phyloP scores from a whole-genome alignment of 2,329 filamentous ascomycete species.

The Fonsecaea multimorphosa region DNA sequence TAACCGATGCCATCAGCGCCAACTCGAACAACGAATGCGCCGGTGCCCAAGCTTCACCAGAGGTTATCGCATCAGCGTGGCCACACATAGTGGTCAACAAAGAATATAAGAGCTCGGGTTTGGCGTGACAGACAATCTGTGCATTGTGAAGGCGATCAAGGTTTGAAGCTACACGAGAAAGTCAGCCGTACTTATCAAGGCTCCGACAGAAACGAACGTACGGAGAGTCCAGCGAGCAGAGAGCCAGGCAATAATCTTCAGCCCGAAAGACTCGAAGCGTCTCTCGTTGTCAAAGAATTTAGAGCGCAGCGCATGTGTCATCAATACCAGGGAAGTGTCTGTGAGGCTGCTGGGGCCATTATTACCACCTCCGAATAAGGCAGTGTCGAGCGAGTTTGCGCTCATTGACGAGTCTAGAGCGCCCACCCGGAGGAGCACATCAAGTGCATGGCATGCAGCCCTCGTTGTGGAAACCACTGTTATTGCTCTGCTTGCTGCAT shows the following conservation, averaged over 20 bases:
- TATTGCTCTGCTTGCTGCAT: conserved; percentile 30
- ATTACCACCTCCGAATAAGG: conserved; percentile 64
- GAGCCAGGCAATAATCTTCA: conserved; percentile 81
- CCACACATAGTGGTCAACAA: conserved; percentile 72
- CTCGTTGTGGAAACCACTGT: conserved; percentile 23
- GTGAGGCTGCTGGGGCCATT: conserved; percentile 78
- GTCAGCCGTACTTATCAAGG: conserved; percentile 11
- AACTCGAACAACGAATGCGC: conserved; percentile 24
- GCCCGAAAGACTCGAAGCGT: conserved; percentile 70
- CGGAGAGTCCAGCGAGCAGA: conserved; percentile 82
- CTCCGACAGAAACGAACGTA: conserved; percentile 50
- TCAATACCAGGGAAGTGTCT: conserved; percentile 78
- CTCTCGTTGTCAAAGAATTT: conserved; percentile 67
- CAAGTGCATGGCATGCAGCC: conserved; percentile 33
- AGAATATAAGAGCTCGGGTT: conserved; percentile 71
- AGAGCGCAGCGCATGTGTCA: conserved; percentile 71
- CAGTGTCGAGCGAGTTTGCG: conserved; percentile 24
- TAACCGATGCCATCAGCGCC: conserved; percentile 14
- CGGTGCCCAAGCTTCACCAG: conserved; percentile 27
- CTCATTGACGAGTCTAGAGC: conserved; percentile 18
- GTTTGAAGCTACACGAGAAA: conserved; percentile 52
- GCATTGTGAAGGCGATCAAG: conserved; percentile 71
- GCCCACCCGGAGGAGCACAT: conserved; percentile 24
- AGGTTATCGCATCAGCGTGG: conserved; percentile 37
- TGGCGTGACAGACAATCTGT: conserved; percentile 67